These are phyloP conservation scores for Pyricularia grisea DNA, from an alignment of 2,329 filamentous ascomycete genomes.

Conservation along the genomic window DNA sequence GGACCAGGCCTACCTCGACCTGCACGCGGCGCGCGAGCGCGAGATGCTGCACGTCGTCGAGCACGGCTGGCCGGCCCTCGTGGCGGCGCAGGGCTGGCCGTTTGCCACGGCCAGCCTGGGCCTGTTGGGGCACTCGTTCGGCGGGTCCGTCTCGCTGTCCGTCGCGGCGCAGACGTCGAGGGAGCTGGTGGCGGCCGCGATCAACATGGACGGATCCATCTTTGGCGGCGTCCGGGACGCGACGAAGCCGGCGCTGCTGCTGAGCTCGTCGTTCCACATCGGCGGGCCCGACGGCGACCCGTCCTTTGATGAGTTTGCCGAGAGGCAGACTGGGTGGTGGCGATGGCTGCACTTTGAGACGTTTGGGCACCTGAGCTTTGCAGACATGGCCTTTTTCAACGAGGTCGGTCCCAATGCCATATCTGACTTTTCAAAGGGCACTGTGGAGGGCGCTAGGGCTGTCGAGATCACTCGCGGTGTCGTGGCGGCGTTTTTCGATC, in stretches of 20 bases:
- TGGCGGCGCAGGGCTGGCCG: background rate
- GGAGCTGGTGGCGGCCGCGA: slow-evolving; percentile 1
- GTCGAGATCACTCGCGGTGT: slow-evolving; percentile 4
- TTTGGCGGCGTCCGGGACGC: background rate
- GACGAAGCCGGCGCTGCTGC: slow-evolving; percentile 3
- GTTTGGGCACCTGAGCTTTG: slow-evolving; percentile 14
- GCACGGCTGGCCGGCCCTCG: slow-evolving; percentile 4
- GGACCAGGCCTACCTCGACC: background rate
- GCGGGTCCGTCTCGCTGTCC: slow-evolving; percentile 4
- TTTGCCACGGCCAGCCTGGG: slow-evolving; percentile 6
- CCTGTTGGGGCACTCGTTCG: slow-evolving; percentile 7
- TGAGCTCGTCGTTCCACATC: background rate
- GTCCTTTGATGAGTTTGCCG: slow-evolving; percentile 13
- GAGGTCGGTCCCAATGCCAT: background rate
- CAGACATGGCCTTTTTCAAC: slow-evolving; percentile 23
- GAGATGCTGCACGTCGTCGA: slow-evolving; percentile 7
- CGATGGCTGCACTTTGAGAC: slow-evolving; percentile 11
- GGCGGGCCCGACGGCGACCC: slow-evolving; percentile 2
- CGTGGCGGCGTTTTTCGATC: slow-evolving; percentile 7
- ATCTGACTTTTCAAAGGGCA: background rate
- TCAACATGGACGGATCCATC: slow-evolving; percentile 6
- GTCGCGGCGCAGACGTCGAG: slow-evolving; percentile 2
- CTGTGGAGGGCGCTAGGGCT: slow-evolving; percentile 1
- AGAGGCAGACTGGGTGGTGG: slow-evolving; percentile 13
- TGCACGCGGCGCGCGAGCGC: slow-evolving; percentile 3